These are phyloP conservation scores for Populus alba DNA, from an alignment of 345 rosid genomes.

Conservation along the genomic window DNA sequence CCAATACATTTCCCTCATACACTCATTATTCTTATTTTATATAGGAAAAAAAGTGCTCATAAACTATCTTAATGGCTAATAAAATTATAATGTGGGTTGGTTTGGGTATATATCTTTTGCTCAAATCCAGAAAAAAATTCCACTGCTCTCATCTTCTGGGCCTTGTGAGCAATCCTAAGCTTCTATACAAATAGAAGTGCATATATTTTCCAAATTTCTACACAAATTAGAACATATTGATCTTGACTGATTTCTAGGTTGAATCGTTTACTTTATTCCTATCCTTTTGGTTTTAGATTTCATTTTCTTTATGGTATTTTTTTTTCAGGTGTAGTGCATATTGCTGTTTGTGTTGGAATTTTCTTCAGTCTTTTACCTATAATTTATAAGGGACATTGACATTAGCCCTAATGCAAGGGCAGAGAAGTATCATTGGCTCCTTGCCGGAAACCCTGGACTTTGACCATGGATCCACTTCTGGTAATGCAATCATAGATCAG, in stretches of 20 bases:
- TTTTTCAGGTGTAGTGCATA: slow-evolving; percentile 7
- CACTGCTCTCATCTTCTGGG: not conserved
- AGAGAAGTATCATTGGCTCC: slow-evolving; percentile 68
- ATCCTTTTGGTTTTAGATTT: not conserved
- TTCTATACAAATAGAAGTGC: not conserved
- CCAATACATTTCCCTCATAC: not conserved
- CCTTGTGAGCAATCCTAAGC: not conserved
- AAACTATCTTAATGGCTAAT: not conserved
- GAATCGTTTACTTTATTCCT: too few species aligned
- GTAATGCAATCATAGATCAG: slow-evolving; percentile 52
- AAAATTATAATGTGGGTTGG: not conserved
- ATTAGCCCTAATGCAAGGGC: slow-evolving; percentile 75
- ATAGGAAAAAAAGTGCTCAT: too few species aligned
- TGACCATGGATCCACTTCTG: slow-evolving; percentile 76
- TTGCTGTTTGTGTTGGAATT: slow-evolving; percentile 23
- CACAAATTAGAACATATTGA: too few species aligned
- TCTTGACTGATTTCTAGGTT: not conserved
- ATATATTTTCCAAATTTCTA: too few species aligned
- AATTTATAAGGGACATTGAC: slow-evolving; percentile 13
- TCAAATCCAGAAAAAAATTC: not conserved
- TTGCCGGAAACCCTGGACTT: slow-evolving; percentile 67
- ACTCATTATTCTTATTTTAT: not conserved
- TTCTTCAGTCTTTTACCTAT: slow-evolving; percentile 14
- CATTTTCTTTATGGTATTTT: not conserved
- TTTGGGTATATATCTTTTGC: not conserved